A percentile compares a stretch with the other conserved stretches of the same genome.
Conservation (phyloP, 345 rosid species). For the Conringia planisiliqua region DNA sequence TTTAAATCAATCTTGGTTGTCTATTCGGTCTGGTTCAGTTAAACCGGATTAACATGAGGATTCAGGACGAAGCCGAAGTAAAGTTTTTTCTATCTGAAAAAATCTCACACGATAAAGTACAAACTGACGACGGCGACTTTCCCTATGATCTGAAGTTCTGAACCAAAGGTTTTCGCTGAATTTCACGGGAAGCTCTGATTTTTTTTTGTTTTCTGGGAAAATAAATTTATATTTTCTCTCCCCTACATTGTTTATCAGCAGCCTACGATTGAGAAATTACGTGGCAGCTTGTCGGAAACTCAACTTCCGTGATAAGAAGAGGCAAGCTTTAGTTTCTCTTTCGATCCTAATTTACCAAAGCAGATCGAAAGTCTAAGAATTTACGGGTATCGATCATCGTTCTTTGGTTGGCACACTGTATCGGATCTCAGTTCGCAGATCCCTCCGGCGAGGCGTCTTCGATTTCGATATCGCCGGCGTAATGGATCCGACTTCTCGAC, state of each 20-base stretch:
- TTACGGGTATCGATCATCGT: background rate
- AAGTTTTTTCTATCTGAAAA: background rate
- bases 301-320: slow-evolving; percentile 9
- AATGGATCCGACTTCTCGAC: slow-evolving; percentile 93
- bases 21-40: background rate
- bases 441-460: slow-evolving; percentile 28
- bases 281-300: slow-evolving; percentile 11
- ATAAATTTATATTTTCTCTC: background rate
- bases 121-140: slow-evolving; percentile 32
- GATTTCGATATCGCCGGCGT: background rate
- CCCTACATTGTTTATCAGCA: background rate
- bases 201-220: slow-evolving; percentile 3
- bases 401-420: slow-evolving; percentile 27
- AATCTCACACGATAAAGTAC: slow-evolving; percentile 4
- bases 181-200: slow-evolving; percentile 11
- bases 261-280: background rate
- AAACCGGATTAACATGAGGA: background rate
- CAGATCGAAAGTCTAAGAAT: background rate
- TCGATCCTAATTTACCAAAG: background rate
- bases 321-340: slow-evolving; percentile 8
- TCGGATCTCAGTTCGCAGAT: slow-evolving; percentile 58
- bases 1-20: background rate
- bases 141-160: slow-evolving; percentile 18
- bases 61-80: background rate
- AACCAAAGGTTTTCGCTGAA: slow-evolving; percentile 1